A percentile compares a stretch with the other conserved stretches of the same genome.
Evolutionary conservation across 345 rosid genomes (phyloP).

Genomic region (Hibiscus mutabilis): DNA sequence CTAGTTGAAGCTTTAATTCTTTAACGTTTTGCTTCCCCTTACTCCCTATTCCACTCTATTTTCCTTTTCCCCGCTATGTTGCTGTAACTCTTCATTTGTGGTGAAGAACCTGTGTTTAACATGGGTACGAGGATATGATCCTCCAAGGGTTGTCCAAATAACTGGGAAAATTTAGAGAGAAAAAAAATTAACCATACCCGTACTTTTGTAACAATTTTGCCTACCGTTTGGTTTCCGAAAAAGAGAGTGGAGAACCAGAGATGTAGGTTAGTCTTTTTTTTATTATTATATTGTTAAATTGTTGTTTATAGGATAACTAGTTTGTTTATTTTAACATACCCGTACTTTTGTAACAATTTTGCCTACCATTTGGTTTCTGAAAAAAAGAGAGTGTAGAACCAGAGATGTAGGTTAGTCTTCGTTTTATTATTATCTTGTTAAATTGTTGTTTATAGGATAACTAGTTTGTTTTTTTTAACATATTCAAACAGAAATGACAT

Average conservation of each 20-base stretch:
- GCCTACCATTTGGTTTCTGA: not conserved
- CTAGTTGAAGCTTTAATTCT: not conserved
- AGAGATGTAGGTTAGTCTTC: not conserved
- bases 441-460: constrained; percentile 16
- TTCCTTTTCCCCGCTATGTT: too few relatives aligned
- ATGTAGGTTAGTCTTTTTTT: constrained; percentile 3
- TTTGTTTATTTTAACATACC: constrained; percentile 27
- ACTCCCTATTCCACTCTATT: too few relatives aligned
- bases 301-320: constrained; percentile 20
- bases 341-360: too few relatives aligned
- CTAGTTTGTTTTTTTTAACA: constrained; percentile 26
- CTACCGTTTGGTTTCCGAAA: not conserved
- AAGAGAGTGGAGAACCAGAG: not conserved
- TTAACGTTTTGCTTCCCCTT: not conserved
- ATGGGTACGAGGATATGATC: too few relatives aligned
- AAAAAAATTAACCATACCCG: too few relatives aligned
- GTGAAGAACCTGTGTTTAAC: too few relatives aligned
- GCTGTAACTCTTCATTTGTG: too few relatives aligned
- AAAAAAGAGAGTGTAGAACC: not conserved
- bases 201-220: too few relatives aligned
- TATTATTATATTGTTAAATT: not conserved
- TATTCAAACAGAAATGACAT: constrained; percentile 83
- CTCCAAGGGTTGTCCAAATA: too few relatives aligned
- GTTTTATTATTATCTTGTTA: constrained; percentile 2
- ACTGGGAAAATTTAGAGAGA: too few relatives aligned